These are phyloP conservation scores for Vishniacozyma victoriae DNA, from an alignment of 768 basidiomycete genomes.

Conservation along the genomic window DNA sequence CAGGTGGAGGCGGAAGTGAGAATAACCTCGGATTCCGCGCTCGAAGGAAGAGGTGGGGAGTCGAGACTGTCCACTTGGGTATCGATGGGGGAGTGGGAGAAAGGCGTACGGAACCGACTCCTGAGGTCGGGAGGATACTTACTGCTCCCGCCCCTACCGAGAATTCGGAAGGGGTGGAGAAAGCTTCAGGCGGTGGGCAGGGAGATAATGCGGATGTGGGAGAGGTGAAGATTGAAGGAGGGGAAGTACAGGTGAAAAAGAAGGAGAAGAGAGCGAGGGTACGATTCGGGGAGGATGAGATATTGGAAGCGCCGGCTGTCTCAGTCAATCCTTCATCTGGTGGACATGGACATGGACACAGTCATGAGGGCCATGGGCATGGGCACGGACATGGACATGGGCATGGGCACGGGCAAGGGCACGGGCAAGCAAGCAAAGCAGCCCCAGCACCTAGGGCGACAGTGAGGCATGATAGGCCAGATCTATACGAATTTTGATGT, in stretches of 20 bases:
- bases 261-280: conserved; percentile 30
- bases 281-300: conserved; percentile 34
- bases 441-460: conserved; percentile 9
- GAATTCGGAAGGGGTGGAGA: conserved; percentile 1
- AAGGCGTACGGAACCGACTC: conserved; percentile 38
- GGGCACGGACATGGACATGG: conserved; percentile 14
- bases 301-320: conserved; percentile 2
- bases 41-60: conserved; percentile 74
- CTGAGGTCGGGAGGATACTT: conserved; percentile 8
- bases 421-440: not conserved
- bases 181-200: not conserved
- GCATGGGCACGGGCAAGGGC: conserved; percentile 4
- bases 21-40: conserved; percentile 95
- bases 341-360: not conserved
- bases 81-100: conserved; percentile 48
- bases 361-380: conserved; percentile 18
- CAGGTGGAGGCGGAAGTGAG: conserved; percentile 64
- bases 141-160: not conserved
- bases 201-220: not conserved
- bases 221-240: not conserved
- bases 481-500: conserved; percentile 49
- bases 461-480: conserved; percentile 43
- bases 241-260: conserved; percentile 8
- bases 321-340: not conserved
- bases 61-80: conserved; percentile 76